Evolutionary conservation across 2,329 filamentous ascomycete species (phyloP).

Genomic region (Pseudopithomyces chartarum): DNA sequence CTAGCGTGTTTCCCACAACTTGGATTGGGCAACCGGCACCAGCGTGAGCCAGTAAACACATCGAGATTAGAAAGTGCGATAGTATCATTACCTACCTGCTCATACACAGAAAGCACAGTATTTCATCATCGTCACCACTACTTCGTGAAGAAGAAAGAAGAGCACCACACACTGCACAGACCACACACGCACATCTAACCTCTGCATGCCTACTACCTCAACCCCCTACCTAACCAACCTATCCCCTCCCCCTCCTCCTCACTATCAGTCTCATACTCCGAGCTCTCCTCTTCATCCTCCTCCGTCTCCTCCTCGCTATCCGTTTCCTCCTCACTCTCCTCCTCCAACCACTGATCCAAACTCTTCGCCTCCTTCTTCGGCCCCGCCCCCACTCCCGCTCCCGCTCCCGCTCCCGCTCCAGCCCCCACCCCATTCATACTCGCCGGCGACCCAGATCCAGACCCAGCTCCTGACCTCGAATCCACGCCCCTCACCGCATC

Average conservation of each 20-base stretch:
- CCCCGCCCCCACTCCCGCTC: constrained; percentile 12
- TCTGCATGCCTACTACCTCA: too few relatives aligned
- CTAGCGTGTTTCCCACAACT: too few relatives aligned
- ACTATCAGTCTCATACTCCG: constrained; percentile 63
- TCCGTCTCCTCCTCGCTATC: constrained; percentile 59
- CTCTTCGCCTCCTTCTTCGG: constrained; percentile 68
- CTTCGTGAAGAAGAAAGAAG: too few relatives aligned
- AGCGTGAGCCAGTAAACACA: too few relatives aligned
- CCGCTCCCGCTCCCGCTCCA: background rate
- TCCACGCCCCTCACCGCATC: constrained; percentile 59
- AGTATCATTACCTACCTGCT: too few relatives aligned
- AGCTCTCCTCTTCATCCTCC: constrained; percentile 62
- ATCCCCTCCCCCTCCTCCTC: constrained; percentile 41
- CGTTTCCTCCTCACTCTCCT: constrained; percentile 55
- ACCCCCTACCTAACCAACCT: constrained; percentile 45
- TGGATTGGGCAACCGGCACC: too few relatives aligned
- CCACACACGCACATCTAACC: background rate
- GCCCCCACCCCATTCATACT: constrained; percentile 57
- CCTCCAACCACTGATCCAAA: constrained; percentile 88
- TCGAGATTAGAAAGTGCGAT: too few relatives aligned
- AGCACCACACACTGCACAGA: too few relatives aligned
- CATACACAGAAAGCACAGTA: too few relatives aligned
- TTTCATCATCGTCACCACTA: too few relatives aligned
- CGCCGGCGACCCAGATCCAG: constrained; percentile 33
- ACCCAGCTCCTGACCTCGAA: constrained; percentile 42